Conservation (phyloP, 2,329 filamentous ascomycete species). For the Zymoseptoria pseudotritici region DNA sequence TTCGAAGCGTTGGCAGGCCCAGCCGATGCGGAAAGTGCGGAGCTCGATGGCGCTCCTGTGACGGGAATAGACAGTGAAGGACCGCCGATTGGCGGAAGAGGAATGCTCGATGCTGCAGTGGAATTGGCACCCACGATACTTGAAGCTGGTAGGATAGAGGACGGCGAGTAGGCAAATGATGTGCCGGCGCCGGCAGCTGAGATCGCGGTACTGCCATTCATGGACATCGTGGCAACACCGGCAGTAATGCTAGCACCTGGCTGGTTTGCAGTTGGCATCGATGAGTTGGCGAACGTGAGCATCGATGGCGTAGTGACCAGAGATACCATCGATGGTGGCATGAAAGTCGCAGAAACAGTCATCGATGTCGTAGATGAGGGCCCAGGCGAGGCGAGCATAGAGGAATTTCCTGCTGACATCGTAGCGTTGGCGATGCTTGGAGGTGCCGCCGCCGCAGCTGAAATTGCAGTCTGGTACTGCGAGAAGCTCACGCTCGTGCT, state of each 20-base stretch:
- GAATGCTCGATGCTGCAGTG: not conserved
- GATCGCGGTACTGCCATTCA: not conserved
- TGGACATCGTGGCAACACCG: not conserved
- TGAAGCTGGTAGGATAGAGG: too few species aligned
- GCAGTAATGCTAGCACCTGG: not conserved
- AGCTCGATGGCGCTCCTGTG: not conserved
- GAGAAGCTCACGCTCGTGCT: constrained; percentile 11
- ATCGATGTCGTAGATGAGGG: not conserved
- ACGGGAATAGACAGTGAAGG: not conserved
- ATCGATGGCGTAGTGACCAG: not conserved
- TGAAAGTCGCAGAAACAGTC: not conserved
- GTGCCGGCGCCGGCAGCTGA: not conserved
- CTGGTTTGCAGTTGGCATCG: not conserved
- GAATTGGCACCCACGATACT: not conserved
- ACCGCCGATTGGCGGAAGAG: not conserved
- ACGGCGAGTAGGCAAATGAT: not conserved
- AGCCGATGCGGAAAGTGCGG: not conserved
- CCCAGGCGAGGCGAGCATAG: not conserved
- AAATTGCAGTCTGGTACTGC: not conserved
- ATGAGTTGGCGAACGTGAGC: not conserved
- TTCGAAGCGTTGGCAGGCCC: not conserved
- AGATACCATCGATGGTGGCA: not conserved
- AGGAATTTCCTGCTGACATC: not conserved
- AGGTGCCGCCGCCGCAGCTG: not conserved
- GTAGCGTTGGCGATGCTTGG: not conserved